A percentile compares a stretch with the other conserved stretches of the same genome.
phyloP scores from a whole-genome alignment of 495 filamentous ascomycete species.

The Penicillium flavigenum region DNA sequence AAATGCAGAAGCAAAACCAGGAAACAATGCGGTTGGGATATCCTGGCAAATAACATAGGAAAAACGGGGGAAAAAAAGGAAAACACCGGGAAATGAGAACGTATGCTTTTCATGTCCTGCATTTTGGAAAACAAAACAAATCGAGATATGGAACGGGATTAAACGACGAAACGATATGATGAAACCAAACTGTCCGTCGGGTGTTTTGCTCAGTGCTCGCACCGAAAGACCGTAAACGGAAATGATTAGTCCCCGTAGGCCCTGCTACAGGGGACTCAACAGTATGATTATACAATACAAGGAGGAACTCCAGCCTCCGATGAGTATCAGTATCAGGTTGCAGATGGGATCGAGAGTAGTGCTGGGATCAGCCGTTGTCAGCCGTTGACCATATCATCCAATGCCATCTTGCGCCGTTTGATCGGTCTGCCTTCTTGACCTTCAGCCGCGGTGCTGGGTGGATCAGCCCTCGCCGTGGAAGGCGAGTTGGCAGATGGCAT shows the following conservation, averaged over 20 bases:
- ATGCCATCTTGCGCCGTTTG: slow-evolving; percentile 66
- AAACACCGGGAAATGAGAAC: slow-evolving; percentile 14
- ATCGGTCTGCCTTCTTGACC: slow-evolving; percentile 54
- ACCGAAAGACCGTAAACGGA: not conserved
- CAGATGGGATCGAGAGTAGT: not conserved
- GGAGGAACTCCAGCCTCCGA: slow-evolving; percentile 21
- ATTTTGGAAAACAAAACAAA: not conserved
- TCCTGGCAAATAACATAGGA: not conserved
- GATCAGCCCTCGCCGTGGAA: slow-evolving; percentile 18
- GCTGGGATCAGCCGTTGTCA: slow-evolving; percentile 13
- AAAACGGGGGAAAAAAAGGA: not conserved
- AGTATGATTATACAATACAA: slow-evolving; percentile 31
- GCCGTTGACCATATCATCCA: slow-evolving; percentile 51
- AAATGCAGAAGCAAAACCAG: not conserved
- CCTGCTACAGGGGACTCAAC: slow-evolving; percentile 33
- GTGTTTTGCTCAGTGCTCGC: slow-evolving; percentile 14
- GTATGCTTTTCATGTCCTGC: slow-evolving; percentile 10
- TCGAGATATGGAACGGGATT: not conserved
- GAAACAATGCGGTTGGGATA: slow-evolving; percentile 14
- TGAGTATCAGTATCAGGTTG: slow-evolving; percentile 9
- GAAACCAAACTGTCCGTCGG: slow-evolving; percentile 9
- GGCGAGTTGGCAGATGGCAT: slow-evolving; percentile 17
- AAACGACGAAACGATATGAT: slow-evolving; percentile 13
- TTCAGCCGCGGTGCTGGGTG: slow-evolving; percentile 25
- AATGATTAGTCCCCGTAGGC: slow-evolving; percentile 36